Base-by-base conservation (phyloP, 441 rosid species). In the Monsonia emarginata region DNA sequence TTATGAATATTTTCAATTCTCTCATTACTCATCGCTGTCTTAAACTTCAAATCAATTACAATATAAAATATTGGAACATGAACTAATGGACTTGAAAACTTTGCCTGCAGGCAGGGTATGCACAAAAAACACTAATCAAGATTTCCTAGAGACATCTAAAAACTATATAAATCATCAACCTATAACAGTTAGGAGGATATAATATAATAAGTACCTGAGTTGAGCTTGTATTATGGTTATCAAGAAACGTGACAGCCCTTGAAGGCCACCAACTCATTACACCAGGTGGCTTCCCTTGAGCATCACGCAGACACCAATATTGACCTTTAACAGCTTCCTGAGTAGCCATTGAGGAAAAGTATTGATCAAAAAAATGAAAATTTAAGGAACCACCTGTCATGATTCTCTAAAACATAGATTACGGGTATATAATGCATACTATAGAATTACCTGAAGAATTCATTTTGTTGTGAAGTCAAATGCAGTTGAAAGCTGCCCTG, bases 261-360 rank as follows among this genome's bases (percentile, higher is more conserved):
- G 95, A 93, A 68, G 96, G 91, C 98, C 98, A 93, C 97, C 88
- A 86, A 72, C 96, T 96, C 83, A 93, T 79, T 67, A 90, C 89
- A 61, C 98, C 97, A 0, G 97, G 95, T 36, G 95, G 96, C 81
- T 90, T 93, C 71, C 93, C 95, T 71, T 84, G 85, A 0, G 87
- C 61, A 68, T 93, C 97, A 67, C 88, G 75, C 65, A 93, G 78
- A 66, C 89, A 89, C 96, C 98, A 83, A 31, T 76, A 79, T 78
- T 87, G 91, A 65, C 95, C 96, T 77, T 85, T 90, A 0, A 90
- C 97, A 56, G 98, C 96, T 81, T 88, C 97, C 93, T 88, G 68
- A 77, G 74, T 30, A 46, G 59, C 25, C 40, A 64, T 42, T 36
- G 58, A 72, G 59, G 40, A 59, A 59, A 4, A 38, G 36, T 21